A percentile compares a stretch with the other conserved stretches of the same genome.
These are phyloP conservation scores for Citeromyces hawaiiensis DNA, from an alignment of 1,139 yeast species.

Conservation along the genomic window DNA sequence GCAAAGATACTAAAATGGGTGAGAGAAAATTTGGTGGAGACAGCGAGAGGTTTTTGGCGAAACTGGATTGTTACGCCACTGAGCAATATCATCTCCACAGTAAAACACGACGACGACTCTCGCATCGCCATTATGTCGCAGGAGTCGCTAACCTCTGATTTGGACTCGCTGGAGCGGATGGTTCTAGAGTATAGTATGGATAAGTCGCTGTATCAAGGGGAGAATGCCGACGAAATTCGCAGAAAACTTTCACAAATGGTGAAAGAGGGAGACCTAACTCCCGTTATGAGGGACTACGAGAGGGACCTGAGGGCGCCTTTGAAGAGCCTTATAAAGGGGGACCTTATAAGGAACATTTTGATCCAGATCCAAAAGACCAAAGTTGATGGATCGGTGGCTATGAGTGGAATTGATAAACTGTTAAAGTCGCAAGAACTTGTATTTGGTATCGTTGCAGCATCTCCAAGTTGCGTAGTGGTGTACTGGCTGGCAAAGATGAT, in stretches of 20 bases:
- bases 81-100: conserved; percentile 60
- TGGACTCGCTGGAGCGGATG: conserved; percentile 79
- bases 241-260: conserved; percentile 28
- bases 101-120: conserved; percentile 66
- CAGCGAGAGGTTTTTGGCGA: conserved; percentile 49
- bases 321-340: conserved; percentile 49
- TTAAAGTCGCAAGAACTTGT: conserved; percentile 86
- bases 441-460: conserved; percentile 79
- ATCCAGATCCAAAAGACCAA: conserved; percentile 91
- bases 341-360: conserved; percentile 59
- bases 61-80: conserved; percentile 82
- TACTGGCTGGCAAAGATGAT: conserved; percentile 23
- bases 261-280: conserved; percentile 61
- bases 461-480: conserved; percentile 61
- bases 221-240: conserved; percentile 14
- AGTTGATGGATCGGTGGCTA: conserved; percentile 87
- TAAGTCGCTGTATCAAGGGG: conserved; percentile 8
- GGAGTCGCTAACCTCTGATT: conserved; percentile 66
- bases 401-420: conserved; percentile 81
- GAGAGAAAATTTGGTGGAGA: conserved; percentile 43
- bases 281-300: conserved; percentile 74
- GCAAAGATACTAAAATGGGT: conserved; percentile 42
- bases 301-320: conserved; percentile 60
- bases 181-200: conserved; percentile 59
- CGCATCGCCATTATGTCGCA: conserved; percentile 68